These are phyloP conservation scores for Fusarium sp. DNA, from an alignment of 2,329 filamentous ascomycete genomes.

Conservation along the genomic window DNA sequence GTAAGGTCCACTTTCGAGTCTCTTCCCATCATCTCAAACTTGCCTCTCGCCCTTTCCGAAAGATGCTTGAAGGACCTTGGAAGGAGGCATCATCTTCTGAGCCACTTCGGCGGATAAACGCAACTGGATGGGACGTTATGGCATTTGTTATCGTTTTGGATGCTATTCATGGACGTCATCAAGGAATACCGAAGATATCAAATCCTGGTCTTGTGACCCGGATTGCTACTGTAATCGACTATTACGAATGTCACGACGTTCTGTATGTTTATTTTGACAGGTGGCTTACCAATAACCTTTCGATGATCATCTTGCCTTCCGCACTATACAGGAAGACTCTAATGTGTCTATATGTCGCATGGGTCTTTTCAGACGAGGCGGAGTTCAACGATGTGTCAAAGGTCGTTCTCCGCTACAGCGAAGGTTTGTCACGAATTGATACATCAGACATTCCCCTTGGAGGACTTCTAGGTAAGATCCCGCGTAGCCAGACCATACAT, in stretches of 20 bases:
- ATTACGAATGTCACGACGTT: constrained; percentile 16
- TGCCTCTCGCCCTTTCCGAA: background rate
- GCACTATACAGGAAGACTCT: background rate
- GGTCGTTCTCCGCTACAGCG: accelerated
- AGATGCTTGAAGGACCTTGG: constrained; percentile 1
- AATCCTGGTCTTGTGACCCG: background rate
- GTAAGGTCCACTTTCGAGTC: background rate
- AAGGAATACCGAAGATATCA: accelerated
- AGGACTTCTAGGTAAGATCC: accelerated
- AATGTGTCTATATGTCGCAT: accelerated
- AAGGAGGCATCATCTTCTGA: background rate
- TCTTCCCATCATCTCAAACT: background rate
- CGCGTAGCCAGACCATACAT: too few relatives aligned
- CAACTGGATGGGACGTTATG: background rate
- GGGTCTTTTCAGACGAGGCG: accelerated
- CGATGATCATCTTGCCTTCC: too few relatives aligned
- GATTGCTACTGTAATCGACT: constrained; percentile 11
- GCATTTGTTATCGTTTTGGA: background rate
- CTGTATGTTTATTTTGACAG: background rate
- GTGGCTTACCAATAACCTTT: background rate
- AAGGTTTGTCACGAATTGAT: background rate
- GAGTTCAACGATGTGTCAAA: accelerated
- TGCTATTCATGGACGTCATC: background rate
- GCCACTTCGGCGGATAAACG: background rate
- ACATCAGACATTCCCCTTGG: background rate